These are phyloP conservation scores for Prunus fruticosa DNA, from an alignment of 306 rosid genomes.

Conservation along the genomic window DNA sequence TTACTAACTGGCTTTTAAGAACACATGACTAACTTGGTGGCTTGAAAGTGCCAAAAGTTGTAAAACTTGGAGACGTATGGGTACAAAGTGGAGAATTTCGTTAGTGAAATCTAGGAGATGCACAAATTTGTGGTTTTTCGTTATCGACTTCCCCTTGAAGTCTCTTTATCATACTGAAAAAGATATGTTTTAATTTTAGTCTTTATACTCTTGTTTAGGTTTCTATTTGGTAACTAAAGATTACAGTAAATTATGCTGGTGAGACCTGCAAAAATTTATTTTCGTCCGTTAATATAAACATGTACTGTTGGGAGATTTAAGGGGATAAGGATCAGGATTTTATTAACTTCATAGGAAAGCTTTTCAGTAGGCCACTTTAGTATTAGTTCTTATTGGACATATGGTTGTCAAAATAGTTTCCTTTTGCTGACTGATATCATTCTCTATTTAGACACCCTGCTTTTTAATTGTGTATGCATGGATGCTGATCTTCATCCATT, in stretches of 20 bases:
- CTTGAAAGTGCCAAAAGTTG: neutral
- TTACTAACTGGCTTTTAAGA: neutral
- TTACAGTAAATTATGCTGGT: neutral
- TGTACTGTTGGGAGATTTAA: neutral
- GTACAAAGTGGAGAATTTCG: neutral
- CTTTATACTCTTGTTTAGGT: neutral
- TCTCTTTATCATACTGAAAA: neutral
- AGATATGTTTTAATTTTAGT: neutral
- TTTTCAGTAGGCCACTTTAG: neutral
- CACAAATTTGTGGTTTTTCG: neutral
- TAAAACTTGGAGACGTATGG: neutral
- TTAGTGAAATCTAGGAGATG: neutral
- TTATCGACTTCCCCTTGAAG: neutral
- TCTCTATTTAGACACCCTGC: neutral
- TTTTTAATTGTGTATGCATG: neutral
- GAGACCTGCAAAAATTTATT: neutral
- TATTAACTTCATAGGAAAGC: neutral
- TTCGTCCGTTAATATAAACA: neutral
- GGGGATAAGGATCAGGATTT: neutral
- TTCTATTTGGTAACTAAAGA: neutral
- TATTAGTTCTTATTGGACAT: neutral
- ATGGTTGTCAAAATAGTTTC: neutral
- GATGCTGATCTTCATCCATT: neutral
- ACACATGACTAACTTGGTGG: neutral
- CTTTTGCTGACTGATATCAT: constrained; percentile 1